Percentiles rank a stretch among this genome's conserved stretches.
These are phyloP conservation scores for Pseudogymnoascus sp. DNA, from an alignment of 2,329 filamentous ascomycete species.

Conservation along the genomic window DNA sequence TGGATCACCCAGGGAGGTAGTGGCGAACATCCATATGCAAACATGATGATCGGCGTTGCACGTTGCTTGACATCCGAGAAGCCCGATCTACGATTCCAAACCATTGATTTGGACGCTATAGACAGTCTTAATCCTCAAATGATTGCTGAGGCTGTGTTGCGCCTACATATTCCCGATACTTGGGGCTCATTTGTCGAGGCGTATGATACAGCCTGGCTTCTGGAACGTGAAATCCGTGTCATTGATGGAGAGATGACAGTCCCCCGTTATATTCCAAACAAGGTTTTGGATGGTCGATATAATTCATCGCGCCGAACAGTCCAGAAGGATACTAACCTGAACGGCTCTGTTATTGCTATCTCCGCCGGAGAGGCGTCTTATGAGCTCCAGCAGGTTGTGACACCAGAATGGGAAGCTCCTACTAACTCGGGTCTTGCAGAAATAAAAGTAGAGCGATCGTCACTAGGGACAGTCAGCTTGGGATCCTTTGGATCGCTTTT, in stretches of 20 bases:
- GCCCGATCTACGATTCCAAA: conserved; percentile 5
- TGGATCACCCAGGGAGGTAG: conserved; percentile 10
- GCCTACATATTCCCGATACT: conserved; percentile 2
- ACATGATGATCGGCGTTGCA: conserved; percentile 10
- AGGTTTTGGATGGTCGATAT: conserved; percentile 1
- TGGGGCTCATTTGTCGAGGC: conserved; percentile 1
- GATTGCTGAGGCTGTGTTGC: conserved; percentile 9
- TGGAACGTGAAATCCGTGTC: conserved; percentile 10
- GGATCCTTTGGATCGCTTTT: conserved; percentile 8
- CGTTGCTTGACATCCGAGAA: conserved; percentile 8
- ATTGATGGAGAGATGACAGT: background rate
- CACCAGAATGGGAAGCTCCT: background rate
- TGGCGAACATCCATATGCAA: conserved; percentile 9
- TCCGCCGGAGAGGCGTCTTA: background rate
- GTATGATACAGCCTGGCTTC: conserved; percentile 10
- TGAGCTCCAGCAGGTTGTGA: background rate
- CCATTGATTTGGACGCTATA: conserved; percentile 7
- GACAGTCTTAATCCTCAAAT: background rate
- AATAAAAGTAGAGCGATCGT: conserved; percentile 3
- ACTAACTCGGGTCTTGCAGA: background rate
- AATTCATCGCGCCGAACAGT: conserved; percentile 9
- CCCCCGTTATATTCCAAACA: conserved; percentile 1
- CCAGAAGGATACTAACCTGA: background rate
- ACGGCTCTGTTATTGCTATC: background rate
- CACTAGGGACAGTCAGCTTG: conserved; percentile 2